Percentiles rank a stretch among this genome's conserved stretches.
phyloP scores from a whole-genome alignment of 257 asterid genomes.

The Echites panduratus region DNA sequence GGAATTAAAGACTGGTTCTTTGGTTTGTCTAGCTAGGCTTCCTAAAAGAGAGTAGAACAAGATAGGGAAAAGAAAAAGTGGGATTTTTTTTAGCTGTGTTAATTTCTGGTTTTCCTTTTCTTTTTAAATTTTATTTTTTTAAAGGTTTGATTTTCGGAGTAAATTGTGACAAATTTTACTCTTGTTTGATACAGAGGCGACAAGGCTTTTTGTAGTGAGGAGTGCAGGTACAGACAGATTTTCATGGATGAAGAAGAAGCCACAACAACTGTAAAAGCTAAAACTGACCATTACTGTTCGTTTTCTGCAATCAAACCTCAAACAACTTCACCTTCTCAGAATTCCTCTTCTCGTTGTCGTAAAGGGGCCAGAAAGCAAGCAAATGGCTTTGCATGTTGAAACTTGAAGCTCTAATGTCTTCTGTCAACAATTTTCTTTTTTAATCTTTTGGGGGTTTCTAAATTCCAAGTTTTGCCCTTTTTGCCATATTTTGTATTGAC shows the following conservation, averaged over 20 bases:
- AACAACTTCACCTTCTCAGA: background rate
- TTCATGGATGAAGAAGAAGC: constrained; percentile 79
- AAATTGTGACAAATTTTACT: background rate
- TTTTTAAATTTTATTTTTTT: no score
- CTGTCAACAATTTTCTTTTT: constrained; percentile 6
- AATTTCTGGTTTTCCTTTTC: background rate
- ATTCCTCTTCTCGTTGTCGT: constrained; percentile 28
- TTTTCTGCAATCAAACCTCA: constrained; percentile 27
- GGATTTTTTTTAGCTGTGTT: background rate
- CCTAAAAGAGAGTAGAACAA: background rate
- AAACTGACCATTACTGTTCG: constrained; percentile 40
- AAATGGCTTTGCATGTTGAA: constrained; percentile 52
- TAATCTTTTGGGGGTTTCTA: background rate
- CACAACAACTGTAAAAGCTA: constrained; percentile 17
- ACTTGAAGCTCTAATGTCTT: background rate
- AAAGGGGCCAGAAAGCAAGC: constrained; percentile 36
- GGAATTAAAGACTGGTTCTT: no score
- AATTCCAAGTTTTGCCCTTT: constrained; percentile 5
- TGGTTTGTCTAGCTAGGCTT: no score
- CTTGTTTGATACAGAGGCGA: constrained; percentile 60
- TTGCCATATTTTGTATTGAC: constrained; percentile 9
- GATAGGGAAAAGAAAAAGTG: background rate
- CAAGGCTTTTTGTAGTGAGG: constrained; percentile 78
- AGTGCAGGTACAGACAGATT: constrained; percentile 87
- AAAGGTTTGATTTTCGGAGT: constrained; percentile 1